These are phyloP conservation scores for Diospyros kaki DNA, from an alignment of 148 eudicot genomes.

Conservation along the genomic window DNA sequence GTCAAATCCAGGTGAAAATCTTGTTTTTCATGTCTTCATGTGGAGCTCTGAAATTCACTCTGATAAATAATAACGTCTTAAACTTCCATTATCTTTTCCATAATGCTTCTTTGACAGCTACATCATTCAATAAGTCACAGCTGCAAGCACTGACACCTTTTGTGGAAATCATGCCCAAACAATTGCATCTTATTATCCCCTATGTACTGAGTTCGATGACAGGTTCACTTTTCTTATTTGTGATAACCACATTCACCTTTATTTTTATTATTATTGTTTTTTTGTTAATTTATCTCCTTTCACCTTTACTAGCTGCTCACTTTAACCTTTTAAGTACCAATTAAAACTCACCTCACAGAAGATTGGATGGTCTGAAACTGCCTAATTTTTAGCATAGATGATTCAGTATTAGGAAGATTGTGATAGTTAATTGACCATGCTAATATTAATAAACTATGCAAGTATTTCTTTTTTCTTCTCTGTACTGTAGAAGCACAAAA, in stretches of 20 bases:
- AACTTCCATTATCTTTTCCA: not conserved
- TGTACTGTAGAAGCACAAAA: too few relatives aligned
- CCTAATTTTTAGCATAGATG: not conserved
- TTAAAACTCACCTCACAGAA: not conserved
- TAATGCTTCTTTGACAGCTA: conserved; percentile 41
- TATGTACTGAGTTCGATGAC: conserved; percentile 33
- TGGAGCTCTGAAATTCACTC: not conserved
- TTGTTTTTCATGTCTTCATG: not conserved
- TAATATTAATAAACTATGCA: not conserved
- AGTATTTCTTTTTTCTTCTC: not conserved
- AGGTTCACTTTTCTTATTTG: conserved; percentile 30
- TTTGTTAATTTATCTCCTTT: not conserved
- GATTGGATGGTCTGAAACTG: not conserved
- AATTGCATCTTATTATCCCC: conserved; percentile 28
- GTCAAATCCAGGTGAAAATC: conserved; percentile 68
- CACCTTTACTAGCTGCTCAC: not conserved
- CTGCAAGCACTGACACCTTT: conserved; percentile 39
- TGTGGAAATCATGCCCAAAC: conserved; percentile 40
- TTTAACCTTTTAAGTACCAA: not conserved
- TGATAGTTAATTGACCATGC: not conserved
- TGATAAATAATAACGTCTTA: not conserved
- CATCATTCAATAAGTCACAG: conserved; percentile 55
- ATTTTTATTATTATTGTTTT: too few relatives aligned
- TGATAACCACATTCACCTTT: not conserved
- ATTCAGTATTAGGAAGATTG: not conserved